These are phyloP conservation scores for Ganoderma lucidum DNA, from an alignment of 1,284 basidiomycete species.

Conservation along the genomic window DNA sequence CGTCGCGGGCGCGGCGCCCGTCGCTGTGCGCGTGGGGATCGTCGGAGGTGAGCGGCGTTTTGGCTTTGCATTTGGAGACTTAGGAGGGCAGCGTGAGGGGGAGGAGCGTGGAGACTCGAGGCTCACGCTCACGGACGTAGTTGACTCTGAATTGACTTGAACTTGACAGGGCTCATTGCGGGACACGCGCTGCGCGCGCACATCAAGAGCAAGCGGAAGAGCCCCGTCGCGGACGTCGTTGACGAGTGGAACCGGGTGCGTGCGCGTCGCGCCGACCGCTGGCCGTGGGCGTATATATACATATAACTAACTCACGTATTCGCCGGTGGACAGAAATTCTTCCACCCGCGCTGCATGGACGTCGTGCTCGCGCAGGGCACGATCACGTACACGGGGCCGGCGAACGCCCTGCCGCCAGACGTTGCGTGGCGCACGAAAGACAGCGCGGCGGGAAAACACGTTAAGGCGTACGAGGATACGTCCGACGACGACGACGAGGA, in stretches of 20 bases:
- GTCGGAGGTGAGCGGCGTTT: constrained; percentile 14
- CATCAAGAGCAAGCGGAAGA: constrained; percentile 26
- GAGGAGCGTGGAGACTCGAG: too few species aligned
- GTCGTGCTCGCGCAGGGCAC: constrained; percentile 31
- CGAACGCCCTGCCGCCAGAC: constrained; percentile 15
- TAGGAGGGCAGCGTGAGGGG: neutral
- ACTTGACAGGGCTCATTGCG: constrained; percentile 13
- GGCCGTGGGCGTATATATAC: too few species aligned
- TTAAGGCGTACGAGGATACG: constrained; percentile 10
- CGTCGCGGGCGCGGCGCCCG: constrained; percentile 23
- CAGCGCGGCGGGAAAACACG: constrained; percentile 10
- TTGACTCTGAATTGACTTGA: neutral
- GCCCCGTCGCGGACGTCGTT: constrained; percentile 27
- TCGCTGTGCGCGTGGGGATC: constrained; percentile 13
- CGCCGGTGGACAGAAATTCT: constrained; percentile 25
- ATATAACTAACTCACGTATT: too few species aligned
- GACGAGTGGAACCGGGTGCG: constrained; percentile 32
- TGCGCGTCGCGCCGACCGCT: neutral
- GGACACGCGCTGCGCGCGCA: constrained; percentile 18
- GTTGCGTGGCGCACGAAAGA: neutral
- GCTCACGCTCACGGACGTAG: neutral
- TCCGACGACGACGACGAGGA: constrained; percentile 23
- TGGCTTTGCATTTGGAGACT: too few species aligned
- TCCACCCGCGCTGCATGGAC: constrained; percentile 34
- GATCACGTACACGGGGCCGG: constrained; percentile 22